These are phyloP conservation scores for Rutstroemia sp. DNA, from an alignment of 2,329 filamentous ascomycete genomes.

Conservation along the genomic window DNA sequence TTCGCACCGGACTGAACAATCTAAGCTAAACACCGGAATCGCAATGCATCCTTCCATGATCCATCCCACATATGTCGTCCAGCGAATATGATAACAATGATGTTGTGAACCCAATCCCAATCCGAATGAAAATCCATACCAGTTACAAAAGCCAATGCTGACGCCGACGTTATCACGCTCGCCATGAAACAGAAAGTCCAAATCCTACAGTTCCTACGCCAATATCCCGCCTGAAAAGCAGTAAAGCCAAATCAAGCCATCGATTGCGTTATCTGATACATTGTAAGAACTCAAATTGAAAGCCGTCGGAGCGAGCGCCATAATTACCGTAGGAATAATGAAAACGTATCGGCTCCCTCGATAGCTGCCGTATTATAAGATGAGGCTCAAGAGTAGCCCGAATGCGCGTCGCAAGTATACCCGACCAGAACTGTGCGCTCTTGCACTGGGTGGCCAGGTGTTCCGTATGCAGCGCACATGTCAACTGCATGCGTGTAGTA, in stretches of 20 bases:
- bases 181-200: not conserved
- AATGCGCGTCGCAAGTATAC: slow-evolving; percentile 44
- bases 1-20: not conserved
- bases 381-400: not conserved
- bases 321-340: not conserved
- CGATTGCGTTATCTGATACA: not conserved
- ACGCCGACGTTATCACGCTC: not conserved
- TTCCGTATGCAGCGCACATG: slow-evolving; percentile 55
- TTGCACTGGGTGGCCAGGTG: slow-evolving; percentile 52
- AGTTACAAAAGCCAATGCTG: not conserved
- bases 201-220: not conserved
- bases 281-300: not conserved
- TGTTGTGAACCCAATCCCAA: not conserved
- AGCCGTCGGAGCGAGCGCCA: not conserved
- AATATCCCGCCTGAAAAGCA: not conserved
- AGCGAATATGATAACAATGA: not conserved
- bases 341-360: no score
- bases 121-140: not conserved
- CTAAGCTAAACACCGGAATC: not conserved
- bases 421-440: slow-evolving; percentile 65
- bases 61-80: not conserved
- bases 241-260: not conserved
- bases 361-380: not conserved
- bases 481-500: slow-evolving; percentile 64
- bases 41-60: not conserved